Evolutionary conservation across 1,139 yeast genomes (phyloP).

Genomic region (Zygoascus hellenicus): DNA sequence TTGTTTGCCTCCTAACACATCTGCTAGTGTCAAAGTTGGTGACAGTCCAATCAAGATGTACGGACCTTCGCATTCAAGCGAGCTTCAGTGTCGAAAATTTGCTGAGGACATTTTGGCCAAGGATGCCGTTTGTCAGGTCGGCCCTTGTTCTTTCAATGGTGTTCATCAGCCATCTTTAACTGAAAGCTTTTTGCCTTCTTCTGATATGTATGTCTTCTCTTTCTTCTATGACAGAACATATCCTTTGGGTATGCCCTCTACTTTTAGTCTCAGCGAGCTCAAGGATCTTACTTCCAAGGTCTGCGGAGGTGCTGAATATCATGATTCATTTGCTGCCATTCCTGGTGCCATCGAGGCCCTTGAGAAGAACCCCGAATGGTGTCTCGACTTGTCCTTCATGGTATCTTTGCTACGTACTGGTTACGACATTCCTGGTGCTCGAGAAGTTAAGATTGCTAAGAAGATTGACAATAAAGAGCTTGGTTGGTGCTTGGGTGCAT

Average conservation of each 20-base stretch:
- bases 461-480: constrained; percentile 82
- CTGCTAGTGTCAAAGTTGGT: constrained; percentile 46
- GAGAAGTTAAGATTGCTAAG: constrained; percentile 90
- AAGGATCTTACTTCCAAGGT: constrained; percentile 75
- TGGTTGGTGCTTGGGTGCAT: constrained; percentile 99
- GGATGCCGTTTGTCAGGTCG: constrained; percentile 62
- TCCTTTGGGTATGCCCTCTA: constrained; percentile 90
- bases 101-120: constrained; percentile 82
- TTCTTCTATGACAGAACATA: constrained; percentile 90
- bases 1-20: constrained; percentile 75
- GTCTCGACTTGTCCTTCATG: constrained; percentile 86
- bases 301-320: constrained; percentile 71
- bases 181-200: constrained; percentile 59
- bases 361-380: constrained; percentile 82
- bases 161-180: constrained; percentile 90
- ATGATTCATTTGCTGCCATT: constrained; percentile 55
- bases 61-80: constrained; percentile 61
- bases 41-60: constrained; percentile 23
- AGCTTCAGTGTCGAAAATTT: constrained; percentile 74
- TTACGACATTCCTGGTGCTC: constrained; percentile 82
- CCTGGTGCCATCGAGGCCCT: constrained; percentile 64
- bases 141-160: constrained; percentile 95
- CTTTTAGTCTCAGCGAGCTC: constrained; percentile 81
- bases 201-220: constrained; percentile 84
- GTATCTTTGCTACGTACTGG: constrained; percentile 88